phyloP scores from a whole-genome alignment of 805 yeast genomes.

The Lipomyces anomalus region DNA sequence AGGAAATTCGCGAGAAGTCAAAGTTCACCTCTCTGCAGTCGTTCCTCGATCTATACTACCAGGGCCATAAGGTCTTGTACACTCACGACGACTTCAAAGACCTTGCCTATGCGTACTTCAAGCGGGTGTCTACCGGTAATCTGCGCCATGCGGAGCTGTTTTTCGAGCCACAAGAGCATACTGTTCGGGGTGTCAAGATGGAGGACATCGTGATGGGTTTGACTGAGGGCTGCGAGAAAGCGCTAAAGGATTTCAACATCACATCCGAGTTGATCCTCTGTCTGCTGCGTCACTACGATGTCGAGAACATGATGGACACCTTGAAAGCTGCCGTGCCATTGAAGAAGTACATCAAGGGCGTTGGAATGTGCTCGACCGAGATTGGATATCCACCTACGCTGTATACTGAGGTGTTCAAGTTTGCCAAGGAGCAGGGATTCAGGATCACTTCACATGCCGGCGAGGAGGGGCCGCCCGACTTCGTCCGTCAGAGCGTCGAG shows the following conservation, averaged over 20 bases:
- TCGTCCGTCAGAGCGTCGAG: constrained; percentile 54
- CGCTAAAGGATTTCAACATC: constrained; percentile 54
- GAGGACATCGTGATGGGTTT: constrained; percentile 34
- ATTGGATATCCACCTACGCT: constrained; percentile 69
- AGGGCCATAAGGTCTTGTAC: constrained; percentile 72
- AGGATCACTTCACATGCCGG: constrained; percentile 83
- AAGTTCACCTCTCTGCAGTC: constrained; percentile 67
- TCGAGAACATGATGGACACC: constrained; percentile 51
- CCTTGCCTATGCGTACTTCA: constrained; percentile 68
- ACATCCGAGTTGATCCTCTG: constrained; percentile 76
- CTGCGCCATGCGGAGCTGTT: constrained; percentile 22
- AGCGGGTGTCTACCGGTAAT: constrained; percentile 24
- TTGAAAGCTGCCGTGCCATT: constrained; percentile 43
- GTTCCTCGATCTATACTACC: constrained; percentile 70
- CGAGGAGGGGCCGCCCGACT: constrained; percentile 79
- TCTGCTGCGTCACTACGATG: constrained; percentile 67
- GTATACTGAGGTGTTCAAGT: constrained; percentile 57
- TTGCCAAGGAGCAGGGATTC: constrained; percentile 47
- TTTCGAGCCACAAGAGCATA: constrained; percentile 26
- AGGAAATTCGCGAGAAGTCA: constrained; percentile 52
- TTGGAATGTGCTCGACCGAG: constrained; percentile 81
- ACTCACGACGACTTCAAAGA: constrained; percentile 69
- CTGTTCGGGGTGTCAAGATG: constrained; percentile 21
- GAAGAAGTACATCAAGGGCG: constrained; percentile 54
- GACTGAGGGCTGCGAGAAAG: constrained; percentile 59